Evolutionary conservation across 257 asterid genomes (phyloP), one percentile per base, ranked within the genome.

Genomic region (Osmanthus fragrans): DNA sequence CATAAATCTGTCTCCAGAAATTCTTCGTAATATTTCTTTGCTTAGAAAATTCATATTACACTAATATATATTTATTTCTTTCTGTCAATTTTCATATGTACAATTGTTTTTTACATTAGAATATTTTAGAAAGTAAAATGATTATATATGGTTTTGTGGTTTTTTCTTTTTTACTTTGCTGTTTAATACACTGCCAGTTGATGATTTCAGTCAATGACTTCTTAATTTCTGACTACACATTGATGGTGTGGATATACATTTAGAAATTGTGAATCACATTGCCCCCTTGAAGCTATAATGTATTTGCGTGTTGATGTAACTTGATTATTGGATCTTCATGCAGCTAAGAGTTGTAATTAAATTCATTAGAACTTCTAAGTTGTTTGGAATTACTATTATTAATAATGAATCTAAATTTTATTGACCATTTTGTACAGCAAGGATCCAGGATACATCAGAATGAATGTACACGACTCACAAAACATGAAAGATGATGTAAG

Each of bases 401-500:
- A 68, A 34, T 30, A 68, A 11, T 21, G 33, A 80, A 54, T 66
- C 72, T 86, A 73, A 70, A 65, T 71, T 58, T 34, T 56, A 73
- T 34, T 73, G 65, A 32, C 16, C 74, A 82, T 75, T 73, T 73
- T 66, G 74, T 77, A 89, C 82, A 96, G 99, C 86, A 93, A 93
- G 89, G 97, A 96, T 85, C 99, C 99, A 72, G 99, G 99, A 80
- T 96, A 74, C 82, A 87, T 96, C 86, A 87, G 88, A 68, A 85
- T 85, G 90, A 89, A 89, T 79, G 76, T 71, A 42, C 93, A 79
- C 39, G 92, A 90, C 75, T 81, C 89, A 54, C 92, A 83, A 82
- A 89, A 87, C 84, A 83, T 82, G 84, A 93, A 90, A 88, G 99
- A 96, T 84, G 97, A 93, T 85, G 99, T 93, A 87, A 89, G 97